Conservation (phyloP, 148 eudicot species). For the Spergularia bocconei region DNA sequence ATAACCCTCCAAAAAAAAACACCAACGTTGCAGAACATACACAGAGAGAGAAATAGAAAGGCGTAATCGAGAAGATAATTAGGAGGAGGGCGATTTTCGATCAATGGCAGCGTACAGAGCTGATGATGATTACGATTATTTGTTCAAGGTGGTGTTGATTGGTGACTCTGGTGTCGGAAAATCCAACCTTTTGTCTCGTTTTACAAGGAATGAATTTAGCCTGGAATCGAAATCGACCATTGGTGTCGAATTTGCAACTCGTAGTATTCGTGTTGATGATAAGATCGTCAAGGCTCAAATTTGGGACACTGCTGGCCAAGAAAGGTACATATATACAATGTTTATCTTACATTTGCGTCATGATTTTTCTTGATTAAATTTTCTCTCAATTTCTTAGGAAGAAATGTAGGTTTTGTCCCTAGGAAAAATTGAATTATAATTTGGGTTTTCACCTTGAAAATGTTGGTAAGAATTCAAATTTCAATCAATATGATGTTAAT, state of each 20-base stretch:
- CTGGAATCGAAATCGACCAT: slow-evolving; percentile 63
- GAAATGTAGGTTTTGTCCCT: neutral
- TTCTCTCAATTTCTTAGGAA: neutral
- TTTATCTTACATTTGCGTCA: neutral
- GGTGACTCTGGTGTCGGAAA: slow-evolving; percentile 47
- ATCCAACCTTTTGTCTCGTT: slow-evolving; percentile 42
- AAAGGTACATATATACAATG: slow-evolving; percentile 35
- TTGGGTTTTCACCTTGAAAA: no score
- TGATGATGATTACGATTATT: slow-evolving; percentile 45
- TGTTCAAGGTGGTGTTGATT: slow-evolving; percentile 42
- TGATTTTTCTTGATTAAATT: neutral
- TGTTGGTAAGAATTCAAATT: no score
- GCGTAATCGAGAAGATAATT: neutral
- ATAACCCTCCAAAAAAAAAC: neutral
- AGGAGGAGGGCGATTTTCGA: neutral
- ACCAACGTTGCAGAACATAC: slow-evolving; percentile 1
- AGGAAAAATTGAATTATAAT: no score
- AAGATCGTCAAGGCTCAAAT: slow-evolving; percentile 68
- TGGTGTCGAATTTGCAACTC: slow-evolving; percentile 68
- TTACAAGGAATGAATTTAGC: slow-evolving; percentile 55
- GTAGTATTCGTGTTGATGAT: slow-evolving; percentile 62
- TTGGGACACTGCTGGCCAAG: slow-evolving; percentile 79
- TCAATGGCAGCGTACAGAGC: slow-evolving; percentile 37
- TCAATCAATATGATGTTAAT: no score
- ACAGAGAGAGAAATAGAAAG: slow-evolving; percentile 8